phyloP scores from a whole-genome alignment of 2,329 filamentous ascomycete genomes.

The Aspergillus versicolor region DNA sequence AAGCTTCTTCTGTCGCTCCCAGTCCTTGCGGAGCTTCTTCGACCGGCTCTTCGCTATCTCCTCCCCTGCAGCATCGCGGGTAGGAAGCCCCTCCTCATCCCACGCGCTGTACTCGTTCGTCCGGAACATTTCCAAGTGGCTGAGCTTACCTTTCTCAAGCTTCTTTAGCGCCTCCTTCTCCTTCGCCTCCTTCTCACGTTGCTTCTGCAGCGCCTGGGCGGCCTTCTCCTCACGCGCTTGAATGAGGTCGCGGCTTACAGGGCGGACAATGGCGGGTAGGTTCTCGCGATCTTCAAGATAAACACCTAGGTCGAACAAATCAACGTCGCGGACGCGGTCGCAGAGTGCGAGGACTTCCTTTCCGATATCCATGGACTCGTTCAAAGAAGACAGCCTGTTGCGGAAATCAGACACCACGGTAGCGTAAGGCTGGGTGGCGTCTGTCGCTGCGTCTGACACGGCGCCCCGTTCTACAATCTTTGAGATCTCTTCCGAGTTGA shows the following conservation, averaged over 20 bases:
- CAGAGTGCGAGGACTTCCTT: slow-evolving; percentile 75
- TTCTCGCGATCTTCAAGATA: slow-evolving; percentile 79
- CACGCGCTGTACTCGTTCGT: slow-evolving; percentile 68
- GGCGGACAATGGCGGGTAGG: slow-evolving; percentile 68
- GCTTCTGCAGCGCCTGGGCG: slow-evolving; percentile 46
- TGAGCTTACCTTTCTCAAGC: slow-evolving; percentile 49
- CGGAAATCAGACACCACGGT: slow-evolving; percentile 47
- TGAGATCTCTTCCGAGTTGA: slow-evolving; percentile 38
- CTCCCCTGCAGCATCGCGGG: slow-evolving; percentile 71
- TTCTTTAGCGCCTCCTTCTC: slow-evolving; percentile 45
- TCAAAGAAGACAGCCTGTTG: slow-evolving; percentile 37
- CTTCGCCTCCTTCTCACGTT: slow-evolving; percentile 50
- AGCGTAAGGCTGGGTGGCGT: slow-evolving; percentile 46
- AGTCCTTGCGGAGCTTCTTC: slow-evolving; percentile 86
- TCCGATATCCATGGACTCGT: slow-evolving; percentile 54
- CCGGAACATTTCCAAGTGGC: slow-evolving; percentile 51
- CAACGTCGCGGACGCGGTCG: slow-evolving; percentile 75
- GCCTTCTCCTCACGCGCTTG: slow-evolving; percentile 57
- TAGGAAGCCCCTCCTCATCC: slow-evolving; percentile 80
- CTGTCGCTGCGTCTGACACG: slow-evolving; percentile 22
- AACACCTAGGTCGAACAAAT: slow-evolving; percentile 78
- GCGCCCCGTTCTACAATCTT: slow-evolving; percentile 38
- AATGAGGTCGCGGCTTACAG: slow-evolving; percentile 60
- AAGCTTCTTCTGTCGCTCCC: slow-evolving; percentile 82
- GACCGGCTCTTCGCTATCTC: slow-evolving; percentile 75